Conservation (phyloP, 2,329 filamentous ascomycete genomes). For the Paecilomyces sp. region DNA sequence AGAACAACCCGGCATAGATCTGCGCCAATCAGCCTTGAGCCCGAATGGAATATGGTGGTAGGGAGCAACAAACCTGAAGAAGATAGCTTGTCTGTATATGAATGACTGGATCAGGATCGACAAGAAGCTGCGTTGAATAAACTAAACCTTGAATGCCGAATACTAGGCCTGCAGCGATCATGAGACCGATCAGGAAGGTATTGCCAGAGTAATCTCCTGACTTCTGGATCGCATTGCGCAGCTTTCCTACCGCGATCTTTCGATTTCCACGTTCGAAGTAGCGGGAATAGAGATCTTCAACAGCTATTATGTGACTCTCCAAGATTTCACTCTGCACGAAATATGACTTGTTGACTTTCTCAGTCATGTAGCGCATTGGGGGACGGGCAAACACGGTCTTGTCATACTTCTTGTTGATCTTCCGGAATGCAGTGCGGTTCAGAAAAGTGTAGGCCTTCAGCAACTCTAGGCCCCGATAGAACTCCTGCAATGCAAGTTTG, state of each 20-base stretch:
- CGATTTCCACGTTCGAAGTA: slow-evolving; percentile 93
- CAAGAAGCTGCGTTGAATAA: slow-evolving; percentile 49
- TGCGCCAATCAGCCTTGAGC: slow-evolving; percentile 34
- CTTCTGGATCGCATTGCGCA: slow-evolving; percentile 63
- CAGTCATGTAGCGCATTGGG: slow-evolving; percentile 73
- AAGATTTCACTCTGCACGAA: slow-evolving; percentile 86
- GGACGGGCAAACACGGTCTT: slow-evolving; percentile 77
- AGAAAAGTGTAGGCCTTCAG: slow-evolving; percentile 85
- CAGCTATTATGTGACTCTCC: slow-evolving; percentile 69
- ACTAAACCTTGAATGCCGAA: slow-evolving; percentile 61
- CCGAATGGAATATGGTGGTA: slow-evolving; percentile 1
- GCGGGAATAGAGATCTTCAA: slow-evolving; percentile 86
- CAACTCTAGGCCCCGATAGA: slow-evolving; percentile 83
- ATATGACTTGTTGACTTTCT: slow-evolving; percentile 83
- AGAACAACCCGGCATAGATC: slow-evolving; percentile 88
- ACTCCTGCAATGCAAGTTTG: slow-evolving; percentile 85
- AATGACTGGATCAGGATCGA: slow-evolving; percentile 43
- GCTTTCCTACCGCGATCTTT: slow-evolving; percentile 82
- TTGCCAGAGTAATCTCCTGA: slow-evolving; percentile 52
- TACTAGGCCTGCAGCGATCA: slow-evolving; percentile 61
- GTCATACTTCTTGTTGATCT: slow-evolving; percentile 98
- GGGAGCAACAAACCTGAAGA: slow-evolving; percentile 47
- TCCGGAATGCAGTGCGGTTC: slow-evolving; percentile 89
- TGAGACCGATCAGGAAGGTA: slow-evolving; percentile 55
- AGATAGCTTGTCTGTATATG: slow-evolving; percentile 57